A percentile compares a stretch with the other conserved stretches of the same genome.
Conservation (phyloP, 192 early-diverging fungal species). For the Coemansia umbellata region DNA sequence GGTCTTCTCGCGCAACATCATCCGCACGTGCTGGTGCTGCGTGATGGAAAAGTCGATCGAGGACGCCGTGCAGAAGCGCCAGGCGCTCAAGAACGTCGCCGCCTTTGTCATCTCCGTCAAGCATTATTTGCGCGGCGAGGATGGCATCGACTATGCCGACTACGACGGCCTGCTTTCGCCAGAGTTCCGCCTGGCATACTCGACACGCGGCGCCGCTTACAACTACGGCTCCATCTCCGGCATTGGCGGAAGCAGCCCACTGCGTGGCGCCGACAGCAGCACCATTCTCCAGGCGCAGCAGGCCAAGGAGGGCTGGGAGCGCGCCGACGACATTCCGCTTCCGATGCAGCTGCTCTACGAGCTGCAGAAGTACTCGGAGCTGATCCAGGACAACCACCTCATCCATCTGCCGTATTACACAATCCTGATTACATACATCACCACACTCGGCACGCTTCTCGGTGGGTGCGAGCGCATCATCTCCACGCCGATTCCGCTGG, state of each 20-base stretch:
- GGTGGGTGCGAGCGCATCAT: constrained; percentile 80
- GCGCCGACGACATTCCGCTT: constrained; percentile 18
- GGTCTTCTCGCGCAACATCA: constrained; percentile 67
- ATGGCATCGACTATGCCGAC: constrained; percentile 64
- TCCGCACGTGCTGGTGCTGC: constrained; percentile 76
- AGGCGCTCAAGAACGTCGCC: constrained; percentile 75
- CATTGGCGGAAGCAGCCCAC: constrained; percentile 6
- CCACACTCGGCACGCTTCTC: constrained; percentile 55
- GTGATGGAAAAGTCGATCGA: constrained; percentile 54
- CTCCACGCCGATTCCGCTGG: constrained; percentile 80
- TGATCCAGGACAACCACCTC: constrained; percentile 50
- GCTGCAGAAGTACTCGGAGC: constrained; percentile 54
- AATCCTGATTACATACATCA: constrained; percentile 52
- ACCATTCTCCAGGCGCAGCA: constrained; percentile 14
- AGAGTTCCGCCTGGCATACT: constrained; percentile 42
- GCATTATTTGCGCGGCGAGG: constrained; percentile 78
- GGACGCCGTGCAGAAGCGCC: constrained; percentile 48
- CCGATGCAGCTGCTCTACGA: constrained; percentile 63
- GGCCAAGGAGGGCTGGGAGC: constrained; percentile 36
- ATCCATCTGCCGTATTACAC: constrained; percentile 33
- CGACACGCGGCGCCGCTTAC: constrained; percentile 18
- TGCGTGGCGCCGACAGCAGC: not conserved
- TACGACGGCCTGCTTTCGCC: constrained; percentile 57
- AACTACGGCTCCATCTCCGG: constrained; percentile 33
- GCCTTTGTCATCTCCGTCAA: constrained; percentile 79